These are phyloP conservation scores for Xylaria sp. DNA, from an alignment of 495 filamentous ascomycete genomes.

Conservation along the genomic window DNA sequence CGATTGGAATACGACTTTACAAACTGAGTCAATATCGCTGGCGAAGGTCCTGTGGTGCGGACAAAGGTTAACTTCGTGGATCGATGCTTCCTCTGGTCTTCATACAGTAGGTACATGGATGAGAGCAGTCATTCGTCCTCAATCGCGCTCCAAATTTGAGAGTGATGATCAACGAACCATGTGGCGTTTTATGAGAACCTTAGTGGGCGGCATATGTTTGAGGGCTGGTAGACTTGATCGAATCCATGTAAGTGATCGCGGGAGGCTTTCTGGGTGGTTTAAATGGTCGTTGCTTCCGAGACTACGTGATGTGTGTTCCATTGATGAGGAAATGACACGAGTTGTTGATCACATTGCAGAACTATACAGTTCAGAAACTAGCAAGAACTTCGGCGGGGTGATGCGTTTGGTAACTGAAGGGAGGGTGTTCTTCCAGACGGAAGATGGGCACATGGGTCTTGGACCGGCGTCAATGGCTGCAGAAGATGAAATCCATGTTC, in stretches of 20 bases:
- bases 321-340: too few relatives aligned
- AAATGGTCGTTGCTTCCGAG: not conserved
- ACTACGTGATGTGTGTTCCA: not conserved
- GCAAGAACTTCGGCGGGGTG: not conserved
- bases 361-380: too few relatives aligned
- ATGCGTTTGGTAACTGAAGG: not conserved
- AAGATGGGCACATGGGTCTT: not conserved
- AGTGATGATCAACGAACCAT: too few relatives aligned
- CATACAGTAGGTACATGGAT: not conserved
- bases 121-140: not conserved
- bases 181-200: not conserved
- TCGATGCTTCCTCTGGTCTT: not conserved
- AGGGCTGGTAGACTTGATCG: not conserved
- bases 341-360: too few relatives aligned
- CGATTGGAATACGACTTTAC: not conserved
- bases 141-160: too few relatives aligned
- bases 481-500: not conserved
- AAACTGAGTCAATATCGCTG: not conserved
- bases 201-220: not conserved
- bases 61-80: not conserved
- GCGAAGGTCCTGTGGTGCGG: not conserved
- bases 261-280: not conserved
- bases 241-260: not conserved
- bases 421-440: not conserved
- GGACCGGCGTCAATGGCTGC: conserved; percentile 6